phyloP scores from a whole-genome alignment of 306 rosid genomes.

The Cucurbita argyrosperma region DNA sequence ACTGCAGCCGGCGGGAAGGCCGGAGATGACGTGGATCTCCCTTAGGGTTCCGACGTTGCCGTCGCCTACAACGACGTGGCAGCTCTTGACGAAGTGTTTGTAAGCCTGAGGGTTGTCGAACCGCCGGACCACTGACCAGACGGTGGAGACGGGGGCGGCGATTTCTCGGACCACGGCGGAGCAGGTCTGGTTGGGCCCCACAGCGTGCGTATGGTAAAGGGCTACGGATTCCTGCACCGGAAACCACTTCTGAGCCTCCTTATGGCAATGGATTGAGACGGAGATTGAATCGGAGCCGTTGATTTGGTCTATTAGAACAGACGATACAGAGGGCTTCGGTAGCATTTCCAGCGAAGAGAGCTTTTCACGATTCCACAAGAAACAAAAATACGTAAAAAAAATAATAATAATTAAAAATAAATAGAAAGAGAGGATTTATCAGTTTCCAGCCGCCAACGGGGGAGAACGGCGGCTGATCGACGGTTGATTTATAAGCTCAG shows the following conservation, averaged over 20 bases:
- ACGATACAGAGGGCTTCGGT: conserved; percentile 35
- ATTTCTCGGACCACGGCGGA: conserved; percentile 77
- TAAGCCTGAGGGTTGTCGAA: conserved; percentile 93
- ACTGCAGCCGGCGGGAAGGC: conserved; percentile 74
- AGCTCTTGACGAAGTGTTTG: conserved; percentile 86
- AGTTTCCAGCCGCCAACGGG: not conserved
- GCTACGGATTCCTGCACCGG: conserved; percentile 41
- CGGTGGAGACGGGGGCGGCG: conserved; percentile 59
- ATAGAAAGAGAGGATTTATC: not conserved
- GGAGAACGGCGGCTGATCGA: not conserved
- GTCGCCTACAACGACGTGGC: conserved; percentile 69
- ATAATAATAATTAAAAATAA: not conserved
- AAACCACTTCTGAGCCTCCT: not conserved
- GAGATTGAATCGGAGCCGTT: conserved; percentile 11
- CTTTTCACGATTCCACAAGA: not conserved
- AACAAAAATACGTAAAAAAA: not conserved
- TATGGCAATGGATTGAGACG: not conserved
- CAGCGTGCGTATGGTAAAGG: conserved; percentile 37
- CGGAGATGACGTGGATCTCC: conserved; percentile 64
- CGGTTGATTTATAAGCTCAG: not conserved
- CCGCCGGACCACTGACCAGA: conserved; percentile 94
- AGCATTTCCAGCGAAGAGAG: conserved; percentile 17
- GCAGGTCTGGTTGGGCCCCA: conserved; percentile 53
- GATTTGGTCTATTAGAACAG: conserved; percentile 37
- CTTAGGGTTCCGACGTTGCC: conserved; percentile 85